Conservation (phyloP, 2,329 filamentous ascomycete genomes). For the Pseudogymnoascus sp. region DNA sequence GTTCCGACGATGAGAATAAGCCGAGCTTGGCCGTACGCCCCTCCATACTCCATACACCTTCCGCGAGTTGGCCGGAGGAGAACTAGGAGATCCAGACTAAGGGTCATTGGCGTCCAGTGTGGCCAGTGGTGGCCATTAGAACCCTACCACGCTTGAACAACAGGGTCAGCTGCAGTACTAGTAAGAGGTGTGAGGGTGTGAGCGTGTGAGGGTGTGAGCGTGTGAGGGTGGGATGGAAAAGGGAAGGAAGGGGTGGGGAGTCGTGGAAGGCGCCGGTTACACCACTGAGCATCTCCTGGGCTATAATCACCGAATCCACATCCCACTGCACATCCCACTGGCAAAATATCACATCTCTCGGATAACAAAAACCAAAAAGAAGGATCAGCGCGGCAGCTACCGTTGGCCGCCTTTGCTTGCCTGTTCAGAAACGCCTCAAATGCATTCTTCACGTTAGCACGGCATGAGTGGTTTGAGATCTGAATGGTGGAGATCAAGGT, state of each 20-base stretch:
- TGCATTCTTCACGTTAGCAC: background rate
- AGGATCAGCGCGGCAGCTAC: background rate
- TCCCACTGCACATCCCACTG: too few species aligned
- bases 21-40: slow-evolving; percentile 4
- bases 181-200: background rate
- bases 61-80: background rate
- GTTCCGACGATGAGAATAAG: background rate
- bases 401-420: slow-evolving; percentile 2
- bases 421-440: background rate
- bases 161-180: background rate
- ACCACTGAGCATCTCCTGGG: background rate
- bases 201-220: background rate
- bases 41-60: background rate
- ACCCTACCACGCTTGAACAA: background rate
- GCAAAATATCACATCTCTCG: background rate
- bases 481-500: background rate
- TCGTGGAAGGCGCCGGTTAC: background rate
- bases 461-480: background rate
- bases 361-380: background rate
- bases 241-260: background rate
- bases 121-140: background rate
- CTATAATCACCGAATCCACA: background rate
- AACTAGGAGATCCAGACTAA: background rate
- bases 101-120: background rate
- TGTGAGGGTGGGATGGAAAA: background rate